Base-by-base conservation (phyloP, 1,284 basidiomycete species). In the Pseudozyma thailandica region DNA sequence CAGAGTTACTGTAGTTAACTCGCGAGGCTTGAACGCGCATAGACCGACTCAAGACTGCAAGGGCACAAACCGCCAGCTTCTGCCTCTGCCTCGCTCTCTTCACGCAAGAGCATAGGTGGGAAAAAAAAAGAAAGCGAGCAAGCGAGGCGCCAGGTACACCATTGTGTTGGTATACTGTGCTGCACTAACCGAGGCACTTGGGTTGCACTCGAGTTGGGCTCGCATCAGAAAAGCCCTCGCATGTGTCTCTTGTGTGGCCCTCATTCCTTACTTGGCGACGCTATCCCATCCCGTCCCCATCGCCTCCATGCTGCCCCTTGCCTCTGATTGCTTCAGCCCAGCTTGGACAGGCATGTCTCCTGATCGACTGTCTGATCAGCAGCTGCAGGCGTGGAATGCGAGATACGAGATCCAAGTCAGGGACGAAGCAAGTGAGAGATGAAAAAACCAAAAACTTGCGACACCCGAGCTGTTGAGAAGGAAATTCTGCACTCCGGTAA, bases 161-260 rank as follows among this genome's bases (percentile, higher is more conserved):
- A 42, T 39, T 39, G n/a, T n/a, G n/a, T n/a, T n/a, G n/a, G n/a
- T n/a, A n/a, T n/a, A n/a, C n/a, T n/a, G n/a, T n/a, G n/a, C n/a
- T n/a, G n/a, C n/a, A n/a, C 16, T 52, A 66, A 38, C 51, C 63
- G 63, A 66, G 63, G 56, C 52, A 60, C 63, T 66, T 30, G 45
- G 39, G 44, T 6, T 23, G 55, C 62, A 23, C 28, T 50, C n/a
- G 16, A 16, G 37, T 49, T 39, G 27, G 7, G 35, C 44, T 27
- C 44, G n/a, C 6, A 6, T 31, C 9, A 20, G n/a, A 9, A 25
- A 16, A 6, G 47, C 31, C 50, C 28, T 43, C 44, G 21, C 31
- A 38, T 27, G 39, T n/a, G 30, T 28, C 46, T 50, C 52, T 55
- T 50, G 26, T 23, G 6, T 41, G 20, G 21, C 28, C 25, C 31